Percentiles rank a stretch among this genome's conserved stretches.
phyloP scores from a whole-genome alignment of 2,329 filamentous ascomycete genomes.

The Bipolaris sorokiniana region DNA sequence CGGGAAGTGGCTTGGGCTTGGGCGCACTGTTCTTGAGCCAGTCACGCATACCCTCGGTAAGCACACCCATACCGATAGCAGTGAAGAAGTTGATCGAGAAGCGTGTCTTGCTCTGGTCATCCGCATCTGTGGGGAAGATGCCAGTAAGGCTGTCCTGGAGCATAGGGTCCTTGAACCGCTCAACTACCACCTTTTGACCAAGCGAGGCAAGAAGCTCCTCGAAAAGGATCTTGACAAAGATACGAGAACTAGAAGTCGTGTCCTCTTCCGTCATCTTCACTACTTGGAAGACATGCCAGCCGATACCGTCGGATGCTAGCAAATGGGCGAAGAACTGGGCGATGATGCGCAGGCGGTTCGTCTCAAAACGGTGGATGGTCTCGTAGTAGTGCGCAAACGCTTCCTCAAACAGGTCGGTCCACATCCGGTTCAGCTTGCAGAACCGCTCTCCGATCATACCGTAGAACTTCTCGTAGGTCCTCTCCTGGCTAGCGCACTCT shows the following conservation, averaged over 20 bases:
- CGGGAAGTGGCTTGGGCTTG: constrained; percentile 70
- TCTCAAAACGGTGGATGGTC: constrained; percentile 96
- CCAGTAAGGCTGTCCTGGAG: constrained; percentile 80
- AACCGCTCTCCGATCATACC: constrained; percentile 93
- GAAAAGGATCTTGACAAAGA: constrained; percentile 98
- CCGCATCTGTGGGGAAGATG: constrained; percentile 84
- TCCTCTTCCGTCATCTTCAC: constrained; percentile 96
- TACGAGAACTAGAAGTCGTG: constrained; percentile 93
- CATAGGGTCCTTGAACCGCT: constrained; percentile 75
- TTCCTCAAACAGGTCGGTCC: constrained; percentile 91
- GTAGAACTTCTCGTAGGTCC: constrained; percentile 97
- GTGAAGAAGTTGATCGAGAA: constrained; percentile 99
- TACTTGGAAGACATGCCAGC: constrained; percentile 85
- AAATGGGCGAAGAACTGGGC: constrained; percentile 94
- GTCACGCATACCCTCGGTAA: constrained; percentile 95
- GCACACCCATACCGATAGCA: constrained; percentile 90
- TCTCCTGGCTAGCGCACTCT: constrained; percentile 95
- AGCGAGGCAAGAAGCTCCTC: constrained; percentile 88
- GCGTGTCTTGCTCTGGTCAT: constrained; percentile 81
- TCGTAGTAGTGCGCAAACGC: constrained; percentile 93
- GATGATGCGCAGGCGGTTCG: constrained; percentile 92
- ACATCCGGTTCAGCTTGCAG: constrained; percentile 92
- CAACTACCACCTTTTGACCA: constrained; percentile 79
- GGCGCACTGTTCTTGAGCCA: constrained; percentile 81
- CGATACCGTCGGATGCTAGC: constrained; percentile 83